Conservation (phyloP, 768 basidiomycete species). For the Kwoniella heveanensis region DNA sequence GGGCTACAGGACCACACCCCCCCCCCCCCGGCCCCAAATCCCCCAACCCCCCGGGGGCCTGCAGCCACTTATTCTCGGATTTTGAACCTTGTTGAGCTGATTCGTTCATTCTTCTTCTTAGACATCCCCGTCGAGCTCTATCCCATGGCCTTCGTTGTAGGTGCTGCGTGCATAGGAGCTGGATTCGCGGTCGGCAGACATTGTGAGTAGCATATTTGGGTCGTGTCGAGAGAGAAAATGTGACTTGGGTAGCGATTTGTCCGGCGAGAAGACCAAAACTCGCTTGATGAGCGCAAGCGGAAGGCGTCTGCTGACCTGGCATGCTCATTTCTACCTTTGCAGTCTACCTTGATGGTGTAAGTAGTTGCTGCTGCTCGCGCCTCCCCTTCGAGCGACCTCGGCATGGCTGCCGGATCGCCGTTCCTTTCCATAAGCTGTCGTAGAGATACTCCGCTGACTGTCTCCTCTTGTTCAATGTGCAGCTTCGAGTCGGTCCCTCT, state of each 20-base stretch:
- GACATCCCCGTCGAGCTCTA: slow-evolving; percentile 56
- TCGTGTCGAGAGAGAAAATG: no score
- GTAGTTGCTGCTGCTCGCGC: slow-evolving; percentile 18
- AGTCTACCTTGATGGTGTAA: slow-evolving; percentile 53
- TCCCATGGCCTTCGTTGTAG: slow-evolving; percentile 53
- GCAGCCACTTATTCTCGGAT: not conserved
- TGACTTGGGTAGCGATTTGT: no score
- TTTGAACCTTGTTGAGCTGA: slow-evolving; percentile 3
- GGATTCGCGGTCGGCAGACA: slow-evolving; percentile 42
- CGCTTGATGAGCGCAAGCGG: not conserved
- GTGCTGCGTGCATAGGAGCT: slow-evolving; percentile 50
- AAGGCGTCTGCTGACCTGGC: slow-evolving; percentile 1
- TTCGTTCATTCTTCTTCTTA: slow-evolving; percentile 1
- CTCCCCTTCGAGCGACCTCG: no score
- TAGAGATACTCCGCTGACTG: slow-evolving; percentile 1
- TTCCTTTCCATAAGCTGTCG: not conserved
- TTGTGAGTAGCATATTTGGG: slow-evolving; percentile 23
- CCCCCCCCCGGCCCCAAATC: no score
- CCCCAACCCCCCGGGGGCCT: not conserved
- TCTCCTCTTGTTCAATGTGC: not conserved
- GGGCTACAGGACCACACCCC: no score
- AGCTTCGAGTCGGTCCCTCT: slow-evolving; percentile 42
- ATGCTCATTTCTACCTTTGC: not conserved
- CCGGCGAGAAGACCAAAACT: no score
- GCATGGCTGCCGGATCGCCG: no score